Percentiles rank a stretch among this genome's conserved stretches.
These are phyloP conservation scores for Pistacia vera DNA, from an alignment of 345 rosid species.

Conservation along the genomic window DNA sequence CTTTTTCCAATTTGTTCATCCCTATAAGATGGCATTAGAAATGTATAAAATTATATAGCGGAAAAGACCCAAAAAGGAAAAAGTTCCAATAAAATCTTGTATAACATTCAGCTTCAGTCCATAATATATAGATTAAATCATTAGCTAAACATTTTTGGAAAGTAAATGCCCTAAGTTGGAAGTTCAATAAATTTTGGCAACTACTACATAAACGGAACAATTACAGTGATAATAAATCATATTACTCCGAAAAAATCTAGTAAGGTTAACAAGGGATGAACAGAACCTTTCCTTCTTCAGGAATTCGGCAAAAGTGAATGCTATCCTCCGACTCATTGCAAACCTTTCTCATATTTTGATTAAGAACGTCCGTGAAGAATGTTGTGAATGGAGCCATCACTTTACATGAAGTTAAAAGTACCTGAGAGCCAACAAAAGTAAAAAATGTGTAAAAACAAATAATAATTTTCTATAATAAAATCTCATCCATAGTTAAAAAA, in stretches of 20 bases:
- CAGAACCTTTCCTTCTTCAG: conserved; percentile 83
- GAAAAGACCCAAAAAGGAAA: neutral
- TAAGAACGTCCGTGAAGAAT: conserved; percentile 89
- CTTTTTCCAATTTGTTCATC: conserved; percentile 89
- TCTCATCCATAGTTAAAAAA: neutral
- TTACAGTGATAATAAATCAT: neutral
- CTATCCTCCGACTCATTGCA: conserved; percentile 74
- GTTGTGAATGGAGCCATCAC: conserved; percentile 99
- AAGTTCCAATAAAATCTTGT: neutral
- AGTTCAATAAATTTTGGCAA: neutral
- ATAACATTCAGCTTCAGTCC: neutral
- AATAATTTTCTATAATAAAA: neutral
- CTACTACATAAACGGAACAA: neutral
- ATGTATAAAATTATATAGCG: neutral
- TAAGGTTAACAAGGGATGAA: neutral
- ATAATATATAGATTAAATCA: neutral
- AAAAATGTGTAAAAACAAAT: neutral
- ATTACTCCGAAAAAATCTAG: neutral
- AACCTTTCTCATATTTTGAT: conserved; percentile 92
- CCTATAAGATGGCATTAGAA: conserved; percentile 45
- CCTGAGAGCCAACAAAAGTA: conserved; percentile 49
- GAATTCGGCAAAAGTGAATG: conserved; percentile 86
- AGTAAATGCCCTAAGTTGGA: neutral
- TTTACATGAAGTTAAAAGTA: conserved; percentile 90
- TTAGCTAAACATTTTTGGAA: neutral